phyloP scores from a whole-genome alignment of 78 protist genomes.

The Dictyostelium citrinum region DNA sequence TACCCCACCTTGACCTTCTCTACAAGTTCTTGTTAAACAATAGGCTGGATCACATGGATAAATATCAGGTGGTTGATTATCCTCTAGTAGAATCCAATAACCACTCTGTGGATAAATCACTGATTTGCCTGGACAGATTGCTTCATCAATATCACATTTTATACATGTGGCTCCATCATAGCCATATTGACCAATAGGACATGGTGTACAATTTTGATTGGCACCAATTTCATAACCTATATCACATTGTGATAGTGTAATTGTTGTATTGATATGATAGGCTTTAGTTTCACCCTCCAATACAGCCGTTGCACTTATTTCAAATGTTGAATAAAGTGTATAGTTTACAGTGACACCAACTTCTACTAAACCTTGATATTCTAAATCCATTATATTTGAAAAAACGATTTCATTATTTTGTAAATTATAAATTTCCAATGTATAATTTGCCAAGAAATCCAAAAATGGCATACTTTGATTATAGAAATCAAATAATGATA shows the following conservation, averaged over 20 bases:
- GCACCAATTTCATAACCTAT: slow-evolving; percentile 12
- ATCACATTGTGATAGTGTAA: background rate
- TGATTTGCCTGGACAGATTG: slow-evolving; percentile 37
- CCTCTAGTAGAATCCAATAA: slow-evolving; percentile 1
- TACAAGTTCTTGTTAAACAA: background rate
- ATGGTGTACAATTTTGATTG: background rate
- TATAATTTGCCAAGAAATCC: background rate
- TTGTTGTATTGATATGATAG: background rate
- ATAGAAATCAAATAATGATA: slow-evolving; percentile 4
- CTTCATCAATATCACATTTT: background rate
- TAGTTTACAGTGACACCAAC: background rate
- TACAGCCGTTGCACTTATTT: background rate
- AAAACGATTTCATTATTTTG: background rate
- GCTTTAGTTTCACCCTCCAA: background rate
- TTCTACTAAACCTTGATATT: background rate
- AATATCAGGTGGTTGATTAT: background rate
- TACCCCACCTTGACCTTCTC: slow-evolving; percentile 2
- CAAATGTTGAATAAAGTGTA: background rate
- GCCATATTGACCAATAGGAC: slow-evolving; percentile 24
- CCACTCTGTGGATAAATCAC: background rate
- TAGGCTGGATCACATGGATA: slow-evolving; percentile 44
- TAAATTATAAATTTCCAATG: background rate
- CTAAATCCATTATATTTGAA: background rate
- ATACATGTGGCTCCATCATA: slow-evolving; percentile 21
- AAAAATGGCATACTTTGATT: background rate